phyloP scores from a whole-genome alignment of 768 basidiomycete species.

The Pleurotus tuoliensis region DNA sequence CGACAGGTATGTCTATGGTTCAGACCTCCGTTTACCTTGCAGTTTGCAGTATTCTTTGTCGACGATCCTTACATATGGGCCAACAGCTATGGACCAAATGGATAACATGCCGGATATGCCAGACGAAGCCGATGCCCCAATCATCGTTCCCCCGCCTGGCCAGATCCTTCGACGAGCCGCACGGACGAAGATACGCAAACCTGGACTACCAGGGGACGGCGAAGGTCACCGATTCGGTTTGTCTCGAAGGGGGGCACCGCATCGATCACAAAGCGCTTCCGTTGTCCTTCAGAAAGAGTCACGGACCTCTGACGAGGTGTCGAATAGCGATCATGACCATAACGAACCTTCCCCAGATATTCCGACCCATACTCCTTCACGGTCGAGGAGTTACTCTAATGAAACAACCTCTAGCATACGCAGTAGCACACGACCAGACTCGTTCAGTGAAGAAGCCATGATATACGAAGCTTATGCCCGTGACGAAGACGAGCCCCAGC shows the following conservation, averaged over 20 bases:
- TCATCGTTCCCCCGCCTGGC: conserved; percentile 84
- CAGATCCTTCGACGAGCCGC: conserved; percentile 89
- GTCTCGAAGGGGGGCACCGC: conserved; percentile 29
- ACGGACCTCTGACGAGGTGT: conserved; percentile 68
- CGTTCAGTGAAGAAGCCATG: conserved; percentile 74
- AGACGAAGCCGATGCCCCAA: conserved; percentile 87
- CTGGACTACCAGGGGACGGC: conserved; percentile 68
- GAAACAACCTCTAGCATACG: conserved; percentile 28
- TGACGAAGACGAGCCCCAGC: conserved; percentile 35
- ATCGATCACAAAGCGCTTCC: conserved; percentile 13
- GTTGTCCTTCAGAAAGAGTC: conserved; percentile 32
- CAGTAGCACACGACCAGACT: conserved; percentile 51
- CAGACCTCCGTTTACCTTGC: not conserved
- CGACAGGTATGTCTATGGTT: conserved; percentile 63
- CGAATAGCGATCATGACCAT: conserved; percentile 66
- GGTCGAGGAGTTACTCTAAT: conserved; percentile 42
- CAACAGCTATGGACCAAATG: conserved; percentile 59
- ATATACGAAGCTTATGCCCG: conserved; percentile 83
- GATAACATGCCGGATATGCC: conserved; percentile 63
- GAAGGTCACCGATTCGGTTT: conserved; percentile 79
- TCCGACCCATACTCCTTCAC: conserved; percentile 25
- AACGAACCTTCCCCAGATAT: conserved; percentile 25
- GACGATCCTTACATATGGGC: no score
- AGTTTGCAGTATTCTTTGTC: not conserved
- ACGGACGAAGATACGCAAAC: conserved; percentile 93